Conservation (phyloP, 495 filamentous ascomycete genomes). For the Hypoxylon crocopeplum region DNA sequence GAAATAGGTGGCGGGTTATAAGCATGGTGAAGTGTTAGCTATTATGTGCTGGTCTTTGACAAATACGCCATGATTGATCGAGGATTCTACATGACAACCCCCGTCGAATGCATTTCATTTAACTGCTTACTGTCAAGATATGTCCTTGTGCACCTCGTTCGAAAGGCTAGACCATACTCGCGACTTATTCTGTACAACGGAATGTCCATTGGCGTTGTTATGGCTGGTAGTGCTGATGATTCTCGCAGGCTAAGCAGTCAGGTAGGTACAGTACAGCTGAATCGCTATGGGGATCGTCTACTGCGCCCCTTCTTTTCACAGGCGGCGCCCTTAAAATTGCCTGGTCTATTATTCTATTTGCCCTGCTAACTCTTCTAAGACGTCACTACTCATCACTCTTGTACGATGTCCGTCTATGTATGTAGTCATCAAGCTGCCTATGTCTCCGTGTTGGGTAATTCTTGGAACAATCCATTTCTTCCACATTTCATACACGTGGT, state of each 20-base stretch:
- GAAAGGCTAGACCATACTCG: not conserved
- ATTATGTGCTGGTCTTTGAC: constrained; percentile 15
- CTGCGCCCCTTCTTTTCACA: constrained; percentile 11
- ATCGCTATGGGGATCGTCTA: not conserved
- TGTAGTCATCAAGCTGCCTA: not conserved
- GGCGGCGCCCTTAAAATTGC: not conserved
- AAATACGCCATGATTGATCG: constrained; percentile 10
- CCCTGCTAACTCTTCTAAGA: not conserved
- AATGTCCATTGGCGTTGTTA: not conserved
- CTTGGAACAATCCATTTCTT: not conserved
- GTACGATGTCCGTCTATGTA: not conserved
- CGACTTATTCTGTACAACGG: not conserved
- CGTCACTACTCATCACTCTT: not conserved
- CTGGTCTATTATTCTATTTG: not conserved
- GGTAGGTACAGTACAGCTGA: not conserved
- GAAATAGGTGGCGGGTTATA: constrained; percentile 17
- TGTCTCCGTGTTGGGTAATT: not conserved
- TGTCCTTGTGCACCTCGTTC: not conserved
- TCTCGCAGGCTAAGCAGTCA: not conserved
- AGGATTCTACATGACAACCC: constrained; percentile 1
- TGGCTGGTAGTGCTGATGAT: not conserved
- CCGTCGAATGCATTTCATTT: constrained; percentile 7
- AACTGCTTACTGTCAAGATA: constrained; percentile 14
- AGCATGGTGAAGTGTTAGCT: constrained; percentile 16
- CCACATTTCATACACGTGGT: not conserved